These are phyloP conservation scores for Pseudocercospora pini-densiflorae DNA, from an alignment of 2,329 filamentous ascomycete species.

Conservation along the genomic window DNA sequence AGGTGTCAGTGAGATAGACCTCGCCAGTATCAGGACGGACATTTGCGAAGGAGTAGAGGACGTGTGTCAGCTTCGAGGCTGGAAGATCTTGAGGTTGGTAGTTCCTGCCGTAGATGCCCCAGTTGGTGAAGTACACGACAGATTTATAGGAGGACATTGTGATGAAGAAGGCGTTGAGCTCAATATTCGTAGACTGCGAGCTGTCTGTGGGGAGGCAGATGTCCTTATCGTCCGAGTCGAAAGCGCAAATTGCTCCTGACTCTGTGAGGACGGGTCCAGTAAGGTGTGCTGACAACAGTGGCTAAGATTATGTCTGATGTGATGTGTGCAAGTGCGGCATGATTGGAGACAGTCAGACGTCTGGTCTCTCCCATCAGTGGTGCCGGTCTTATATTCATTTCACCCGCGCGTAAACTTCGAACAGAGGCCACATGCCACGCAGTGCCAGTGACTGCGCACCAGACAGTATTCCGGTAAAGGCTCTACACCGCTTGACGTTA, in stretches of 20 bases:
- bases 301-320: background rate
- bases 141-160: constrained; percentile 11
- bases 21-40: constrained; percentile 77
- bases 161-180: too few relatives aligned
- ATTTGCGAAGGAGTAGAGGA: constrained; percentile 92
- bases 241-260: background rate
- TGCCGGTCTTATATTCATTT: background rate
- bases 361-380: background rate
- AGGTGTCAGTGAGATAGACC: constrained; percentile 72
- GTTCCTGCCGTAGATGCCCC: constrained; percentile 55
- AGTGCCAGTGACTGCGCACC: background rate
- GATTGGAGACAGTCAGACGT: background rate
- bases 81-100: constrained; percentile 85
- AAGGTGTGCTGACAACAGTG: background rate
- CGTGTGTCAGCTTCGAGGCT: constrained; percentile 78
- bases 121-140: constrained; percentile 27
- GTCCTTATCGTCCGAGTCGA: background rate
- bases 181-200: background rate
- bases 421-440: background rate
- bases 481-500: background rate
- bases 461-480: background rate
- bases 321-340: background rate
- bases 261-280: background rate
- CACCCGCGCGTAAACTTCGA: background rate
- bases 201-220: background rate